These are phyloP conservation scores for Ajuga chamaepitys DNA, from an alignment of 257 asterid genomes.

Conservation along the genomic window DNA sequence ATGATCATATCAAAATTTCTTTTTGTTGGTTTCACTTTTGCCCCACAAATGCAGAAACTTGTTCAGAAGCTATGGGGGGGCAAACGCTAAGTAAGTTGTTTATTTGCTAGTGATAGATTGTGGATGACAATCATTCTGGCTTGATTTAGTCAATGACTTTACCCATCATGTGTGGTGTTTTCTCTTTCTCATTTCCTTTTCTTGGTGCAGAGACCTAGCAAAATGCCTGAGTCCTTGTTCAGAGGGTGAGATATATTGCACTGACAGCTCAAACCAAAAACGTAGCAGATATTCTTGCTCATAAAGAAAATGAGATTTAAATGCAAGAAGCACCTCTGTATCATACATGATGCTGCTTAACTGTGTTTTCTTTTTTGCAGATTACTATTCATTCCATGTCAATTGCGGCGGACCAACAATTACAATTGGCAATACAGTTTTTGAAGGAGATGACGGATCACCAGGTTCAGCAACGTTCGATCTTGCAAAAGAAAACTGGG, in stretches of 20 bases:
- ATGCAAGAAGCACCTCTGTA: background rate
- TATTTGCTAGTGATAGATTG: background rate
- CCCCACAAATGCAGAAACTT: constrained; percentile 40
- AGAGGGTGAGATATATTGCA: constrained; percentile 21
- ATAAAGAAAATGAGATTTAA: background rate
- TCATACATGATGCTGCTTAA: background rate
- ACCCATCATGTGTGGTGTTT: background rate
- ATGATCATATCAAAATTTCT: background rate
- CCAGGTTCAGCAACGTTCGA: constrained; percentile 35
- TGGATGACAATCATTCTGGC: background rate
- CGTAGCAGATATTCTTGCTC: background rate
- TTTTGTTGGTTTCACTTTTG: background rate
- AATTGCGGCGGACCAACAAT: constrained; percentile 44
- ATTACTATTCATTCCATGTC: constrained; percentile 35
- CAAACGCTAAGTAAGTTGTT: constrained; percentile 32
- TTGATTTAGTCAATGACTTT: background rate
- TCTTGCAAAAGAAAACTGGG: constrained; percentile 32
- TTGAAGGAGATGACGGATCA: constrained; percentile 33
- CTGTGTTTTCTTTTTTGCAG: constrained; percentile 17
- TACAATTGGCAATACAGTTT: constrained; percentile 21
- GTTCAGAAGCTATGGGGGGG: constrained; percentile 38
- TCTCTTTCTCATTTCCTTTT: background rate
- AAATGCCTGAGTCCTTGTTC: constrained; percentile 37
- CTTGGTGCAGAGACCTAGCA: constrained; percentile 23
- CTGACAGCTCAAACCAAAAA: background rate